Percentiles rank a stretch among this genome's conserved stretches.
These are phyloP conservation scores for Myxozyma melibiosi DNA, from an alignment of 805 yeast genomes.

Conservation along the genomic window DNA sequence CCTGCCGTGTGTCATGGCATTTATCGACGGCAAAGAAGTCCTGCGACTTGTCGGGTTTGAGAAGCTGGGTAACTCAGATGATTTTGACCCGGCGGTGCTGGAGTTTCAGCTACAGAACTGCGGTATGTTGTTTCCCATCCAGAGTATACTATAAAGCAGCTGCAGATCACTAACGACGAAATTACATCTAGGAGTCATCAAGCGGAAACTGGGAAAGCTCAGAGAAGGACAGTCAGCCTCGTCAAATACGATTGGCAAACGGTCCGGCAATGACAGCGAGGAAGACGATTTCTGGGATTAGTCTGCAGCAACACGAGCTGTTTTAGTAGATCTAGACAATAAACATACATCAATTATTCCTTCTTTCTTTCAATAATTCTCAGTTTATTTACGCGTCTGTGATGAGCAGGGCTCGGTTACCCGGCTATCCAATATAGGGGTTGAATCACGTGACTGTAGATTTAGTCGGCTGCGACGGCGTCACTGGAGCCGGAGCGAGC, in stretches of 20 bases:
- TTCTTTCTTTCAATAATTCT: too few species aligned
- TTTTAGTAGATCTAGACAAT: too few species aligned
- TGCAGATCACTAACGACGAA: not conserved
- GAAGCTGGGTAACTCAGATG: constrained; percentile 52
- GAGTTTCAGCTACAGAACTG: constrained; percentile 45
- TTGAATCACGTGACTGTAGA: too few species aligned
- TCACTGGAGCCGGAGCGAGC: too few species aligned
- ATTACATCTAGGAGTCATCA: constrained; percentile 17
- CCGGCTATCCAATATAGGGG: too few species aligned
- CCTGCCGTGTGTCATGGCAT: constrained; percentile 70
- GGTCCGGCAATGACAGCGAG: constrained; percentile 10
- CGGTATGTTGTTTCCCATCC: constrained; percentile 18
- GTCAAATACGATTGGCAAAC: not conserved
- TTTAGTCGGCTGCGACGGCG: too few species aligned
- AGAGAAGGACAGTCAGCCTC: not conserved
- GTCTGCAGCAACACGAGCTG: too few species aligned
- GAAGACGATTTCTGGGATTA: constrained; percentile 28
- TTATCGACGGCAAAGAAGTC: constrained; percentile 60
- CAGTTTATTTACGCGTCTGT: too few species aligned
- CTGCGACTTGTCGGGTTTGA: constrained; percentile 71
- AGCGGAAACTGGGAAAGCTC: constrained; percentile 21
- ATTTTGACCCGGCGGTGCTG: constrained; percentile 52
- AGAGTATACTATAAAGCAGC: not conserved
- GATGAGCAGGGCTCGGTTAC: too few species aligned
- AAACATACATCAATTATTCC: too few species aligned